Evolutionary conservation across 306 rosid genomes (phyloP).

Genomic region (Crataegus laevigata): DNA sequence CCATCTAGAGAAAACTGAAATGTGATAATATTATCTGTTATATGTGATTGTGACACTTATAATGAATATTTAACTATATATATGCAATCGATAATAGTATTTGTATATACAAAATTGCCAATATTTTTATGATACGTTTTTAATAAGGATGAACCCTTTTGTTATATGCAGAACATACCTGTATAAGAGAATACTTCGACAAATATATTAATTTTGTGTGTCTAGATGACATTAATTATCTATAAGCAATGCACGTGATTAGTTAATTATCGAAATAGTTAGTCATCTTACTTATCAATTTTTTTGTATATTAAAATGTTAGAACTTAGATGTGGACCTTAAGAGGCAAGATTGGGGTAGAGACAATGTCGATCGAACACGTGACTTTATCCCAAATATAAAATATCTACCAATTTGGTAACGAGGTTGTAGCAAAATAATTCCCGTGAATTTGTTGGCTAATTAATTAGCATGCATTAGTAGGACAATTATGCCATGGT

Average conservation of each 20-base stretch:
- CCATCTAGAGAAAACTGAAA: neutral
- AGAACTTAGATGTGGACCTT: neutral
- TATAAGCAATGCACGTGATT: neutral
- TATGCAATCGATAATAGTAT: no score
- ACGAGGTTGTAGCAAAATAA: neutral
- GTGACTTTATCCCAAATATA: conserved; percentile 4
- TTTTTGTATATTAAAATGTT: neutral
- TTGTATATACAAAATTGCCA: no score
- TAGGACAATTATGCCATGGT: neutral
- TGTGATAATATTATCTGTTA: conserved; percentile 7
- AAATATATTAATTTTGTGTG: no score
- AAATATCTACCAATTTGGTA: neutral
- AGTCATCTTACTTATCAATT: neutral
- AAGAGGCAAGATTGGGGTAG: neutral
- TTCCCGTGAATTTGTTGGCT: neutral
- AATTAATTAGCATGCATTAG: neutral
- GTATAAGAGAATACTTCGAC: neutral
- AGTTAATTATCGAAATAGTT: neutral
- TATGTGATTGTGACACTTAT: conserved; percentile 5
- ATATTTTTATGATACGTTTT: no score
- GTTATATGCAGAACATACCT: no score
- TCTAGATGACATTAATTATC: no score
- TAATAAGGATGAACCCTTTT: neutral
- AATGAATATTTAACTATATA: neutral
- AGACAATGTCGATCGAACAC: neutral